Base-by-base conservation (phyloP, 2,329 filamentous ascomycete species). In the Sarocladiaceae sp. region DNA sequence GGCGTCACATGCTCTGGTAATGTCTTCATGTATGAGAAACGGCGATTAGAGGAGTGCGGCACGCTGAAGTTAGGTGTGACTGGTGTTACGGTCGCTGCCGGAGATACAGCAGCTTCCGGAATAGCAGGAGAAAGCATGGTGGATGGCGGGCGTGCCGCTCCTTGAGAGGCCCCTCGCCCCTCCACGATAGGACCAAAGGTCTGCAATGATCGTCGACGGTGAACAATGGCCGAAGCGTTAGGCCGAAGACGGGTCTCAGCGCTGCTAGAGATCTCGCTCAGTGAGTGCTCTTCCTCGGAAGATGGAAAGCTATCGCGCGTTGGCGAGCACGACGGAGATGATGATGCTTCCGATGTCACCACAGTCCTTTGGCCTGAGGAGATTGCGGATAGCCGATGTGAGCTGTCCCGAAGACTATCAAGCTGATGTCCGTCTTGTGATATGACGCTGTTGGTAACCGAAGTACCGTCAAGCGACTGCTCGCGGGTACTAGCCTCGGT, bases 311-410 rank as follows among this genome's bases (percentile, higher is more conserved):
- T 79, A 31, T 79, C 76, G 12, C 74, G 69, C 1, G 73, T 74
- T 0, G 83, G 82, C 1, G 82, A 85, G 52, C 71, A 74, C 15
- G 78, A 71, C 2, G 80, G 78, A 15, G 40, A 44, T 0, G 82
- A 84, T 1, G 81, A 83, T 26, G 71, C 75, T 17, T 76, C 73
- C 0, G 82, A 84, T 2, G 82, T 84, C 7, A 83, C 61, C 23
- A 81, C 67, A 3, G 83, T 86, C 53, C 79, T 73, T 60, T 84
- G 80, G 6, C 79, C 78, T 4, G 80, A 83, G 2, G 83, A 86
- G 35, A 83, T 71, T 56, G 75, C 79, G 0, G 83, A 86, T 4
- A 82, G 70, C 5, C 83, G 75, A 55, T 82, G 75, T 2, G 72
- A 70, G 60, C 75, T 80, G 42, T 84, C 78, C 25, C 80, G 72